These are phyloP conservation scores for Schizothecium vesticola DNA, from an alignment of 495 filamentous ascomycete genomes.

Conservation along the genomic window DNA sequence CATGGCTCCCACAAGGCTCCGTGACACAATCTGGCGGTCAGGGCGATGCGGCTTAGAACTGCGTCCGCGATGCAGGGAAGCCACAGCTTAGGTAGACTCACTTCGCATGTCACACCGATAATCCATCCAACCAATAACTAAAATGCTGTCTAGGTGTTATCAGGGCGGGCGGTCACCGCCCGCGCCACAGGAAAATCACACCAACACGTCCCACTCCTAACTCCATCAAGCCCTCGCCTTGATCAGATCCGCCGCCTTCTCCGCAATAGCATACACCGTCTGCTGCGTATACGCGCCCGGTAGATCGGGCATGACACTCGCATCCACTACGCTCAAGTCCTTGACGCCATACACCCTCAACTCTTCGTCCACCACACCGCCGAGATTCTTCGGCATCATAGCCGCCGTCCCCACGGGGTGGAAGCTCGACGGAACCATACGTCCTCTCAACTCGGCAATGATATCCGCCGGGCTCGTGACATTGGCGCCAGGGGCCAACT, in stretches of 20 bases:
- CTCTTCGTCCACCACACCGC: slow-evolving; percentile 44
- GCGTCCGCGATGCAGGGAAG: too few species aligned
- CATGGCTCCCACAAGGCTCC: too few species aligned
- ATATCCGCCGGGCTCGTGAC: slow-evolving; percentile 26
- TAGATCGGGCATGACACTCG: too few species aligned
- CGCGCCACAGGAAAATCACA: too few species aligned
- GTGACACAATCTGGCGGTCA: too few species aligned
- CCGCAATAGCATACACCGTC: slow-evolving; percentile 39
- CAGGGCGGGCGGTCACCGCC: too few species aligned
- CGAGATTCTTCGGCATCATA: slow-evolving; percentile 46
- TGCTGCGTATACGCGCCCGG: slow-evolving; percentile 34
- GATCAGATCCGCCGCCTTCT: slow-evolving; percentile 29
- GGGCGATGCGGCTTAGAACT: too few species aligned
- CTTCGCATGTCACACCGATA: too few species aligned
- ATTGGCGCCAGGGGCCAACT: slow-evolving; percentile 26
- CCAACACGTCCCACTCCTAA: too few species aligned
- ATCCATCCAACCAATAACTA: too few species aligned
- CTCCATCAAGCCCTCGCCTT: not conserved
- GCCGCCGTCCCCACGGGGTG: slow-evolving; percentile 35
- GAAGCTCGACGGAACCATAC: slow-evolving; percentile 13
- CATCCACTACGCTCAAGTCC: slow-evolving; percentile 36
- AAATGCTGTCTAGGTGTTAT: too few species aligned
- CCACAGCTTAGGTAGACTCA: too few species aligned
- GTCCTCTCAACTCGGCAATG: slow-evolving; percentile 16
- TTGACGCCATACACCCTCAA: slow-evolving; percentile 38